Evolutionary conservation across 768 basidiomycete species (phyloP), one percentile per base, ranked within the genome.

Genomic region (Phylloporus scabripes): DNA sequence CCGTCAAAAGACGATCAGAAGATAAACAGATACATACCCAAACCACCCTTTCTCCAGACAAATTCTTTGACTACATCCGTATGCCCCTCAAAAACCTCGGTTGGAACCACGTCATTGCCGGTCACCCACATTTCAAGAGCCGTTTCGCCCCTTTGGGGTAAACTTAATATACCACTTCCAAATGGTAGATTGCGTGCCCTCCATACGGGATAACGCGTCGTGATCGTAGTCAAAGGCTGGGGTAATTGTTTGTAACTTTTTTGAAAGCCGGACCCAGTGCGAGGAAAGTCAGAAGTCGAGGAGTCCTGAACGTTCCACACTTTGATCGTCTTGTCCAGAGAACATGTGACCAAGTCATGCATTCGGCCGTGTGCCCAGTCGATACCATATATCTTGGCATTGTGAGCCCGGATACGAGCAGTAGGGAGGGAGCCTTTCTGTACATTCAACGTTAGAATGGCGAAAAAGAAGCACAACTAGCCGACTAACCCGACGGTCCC

Each of bases 11-110:
- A 39, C 26, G 11, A 31, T 20, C 4, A 15, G 3, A 26, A 15
- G n/a, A 14, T 2, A 5, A 20, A 4, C 2, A 28, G 0, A 32
- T 10, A 45, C 62, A 67, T 17, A 82, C 85, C 81, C 53, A 69
- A 58, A 5, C 75, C 77, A 2, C 84, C 78, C 60, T 76, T 81
- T 51, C 96, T 74, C 96, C 96, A 99, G 1, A 99, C 93, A 63
- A 95, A 99, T 69, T 99, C 95, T 60, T 95, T 96, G 17, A 98
- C 95, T 2, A 93, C 91, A 54, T 95, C 92, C 0, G 82, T 79
- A 67, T 95, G 92, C 0, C 92, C 93, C 56, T 89, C 86, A 56
- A 94, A 95, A 7, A 74, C 71, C 55, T 87, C 82, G 5, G 91
- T 80, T 1, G 85, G 82, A 9, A 46, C 54, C 29, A 39, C 33